A percentile compares a stretch with the other conserved stretches of the same genome.
phyloP scores from a whole-genome alignment of 352 stramenopile genomes.

The Phytophthora constricta region DNA sequence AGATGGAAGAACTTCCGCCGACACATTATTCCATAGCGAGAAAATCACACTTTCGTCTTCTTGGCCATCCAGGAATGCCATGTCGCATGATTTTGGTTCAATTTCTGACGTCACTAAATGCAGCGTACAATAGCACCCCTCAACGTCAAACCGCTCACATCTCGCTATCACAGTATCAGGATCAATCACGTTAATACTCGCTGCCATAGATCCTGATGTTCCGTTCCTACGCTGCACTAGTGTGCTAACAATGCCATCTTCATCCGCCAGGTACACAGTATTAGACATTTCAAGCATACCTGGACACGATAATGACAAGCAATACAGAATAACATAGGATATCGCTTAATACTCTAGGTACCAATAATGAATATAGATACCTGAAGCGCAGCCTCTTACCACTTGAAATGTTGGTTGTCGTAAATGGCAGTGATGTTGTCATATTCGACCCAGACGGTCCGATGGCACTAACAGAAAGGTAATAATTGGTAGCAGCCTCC shows the following conservation, averaged over 20 bases:
- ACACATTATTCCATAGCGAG: conserved; percentile 47
- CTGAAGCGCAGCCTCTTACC: too few relatives aligned
- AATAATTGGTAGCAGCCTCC: conserved; percentile 30
- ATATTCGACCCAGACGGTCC: conserved; percentile 39
- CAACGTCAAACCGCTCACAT: conserved; percentile 36
- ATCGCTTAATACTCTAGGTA: not conserved
- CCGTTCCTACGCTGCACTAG: conserved; percentile 43
- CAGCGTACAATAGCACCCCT: conserved; percentile 45
- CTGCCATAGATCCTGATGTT: conserved; percentile 33
- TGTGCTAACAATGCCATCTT: conserved; percentile 27
- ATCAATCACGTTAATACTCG: conserved; percentile 44
- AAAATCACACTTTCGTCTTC: conserved; percentile 41
- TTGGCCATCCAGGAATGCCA: conserved; percentile 60
- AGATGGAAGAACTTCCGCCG: conserved; percentile 28
- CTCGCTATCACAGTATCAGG: conserved; percentile 35
- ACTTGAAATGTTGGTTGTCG: conserved; percentile 18
- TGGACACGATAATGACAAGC: not conserved
- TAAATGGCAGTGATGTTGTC: conserved; percentile 16
- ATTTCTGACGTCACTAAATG: conserved; percentile 25
- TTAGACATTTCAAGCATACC: conserved; percentile 29
- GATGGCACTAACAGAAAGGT: conserved; percentile 30
- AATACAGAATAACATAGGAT: not conserved
- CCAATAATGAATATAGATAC: too few relatives aligned
- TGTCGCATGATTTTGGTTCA: conserved; percentile 15
- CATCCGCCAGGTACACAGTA: conserved; percentile 23